Percentiles rank a stretch among this genome's conserved stretches.
These are phyloP conservation scores for Schoenoplectus triqueter DNA, from an alignment of 202 grass and related monocot species.

Conservation along the genomic window DNA sequence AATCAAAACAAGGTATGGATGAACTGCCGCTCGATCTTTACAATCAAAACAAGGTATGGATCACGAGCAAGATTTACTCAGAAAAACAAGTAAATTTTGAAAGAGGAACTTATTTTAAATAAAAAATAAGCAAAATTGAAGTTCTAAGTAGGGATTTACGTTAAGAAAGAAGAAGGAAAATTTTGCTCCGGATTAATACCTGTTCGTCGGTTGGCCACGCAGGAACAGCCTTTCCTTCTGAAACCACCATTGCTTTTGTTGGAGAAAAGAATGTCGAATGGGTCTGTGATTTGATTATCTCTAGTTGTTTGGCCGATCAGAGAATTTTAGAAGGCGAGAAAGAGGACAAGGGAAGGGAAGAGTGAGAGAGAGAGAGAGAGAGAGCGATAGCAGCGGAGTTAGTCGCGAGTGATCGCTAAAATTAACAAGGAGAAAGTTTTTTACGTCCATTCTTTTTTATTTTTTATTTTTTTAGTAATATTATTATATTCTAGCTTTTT, in stretches of 20 bases:
- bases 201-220: constrained; percentile 62
- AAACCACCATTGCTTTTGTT: constrained; percentile 48
- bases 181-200: constrained; percentile 38
- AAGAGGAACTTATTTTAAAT: neutral
- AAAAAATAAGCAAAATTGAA: constrained; percentile 6
- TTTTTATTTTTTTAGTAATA: no score
- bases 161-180: neutral
- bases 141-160: neutral
- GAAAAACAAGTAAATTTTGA: neutral
- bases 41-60: neutral
- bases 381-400: neutral
- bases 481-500: no score
- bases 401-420: neutral
- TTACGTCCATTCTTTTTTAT: no score
- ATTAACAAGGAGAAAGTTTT: neutral
- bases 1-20: neutral
- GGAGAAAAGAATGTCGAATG: neutral
- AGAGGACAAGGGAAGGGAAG: neutral
- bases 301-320: neutral
- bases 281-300: neutral
- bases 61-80: neutral
- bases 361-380: neutral
- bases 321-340: constrained; percentile 15
- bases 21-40: neutral
- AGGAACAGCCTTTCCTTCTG: constrained; percentile 41